These are phyloP conservation scores for Strigomonas oncopelti DNA, from an alignment of 208 protist species.

Conservation along the genomic window DNA sequence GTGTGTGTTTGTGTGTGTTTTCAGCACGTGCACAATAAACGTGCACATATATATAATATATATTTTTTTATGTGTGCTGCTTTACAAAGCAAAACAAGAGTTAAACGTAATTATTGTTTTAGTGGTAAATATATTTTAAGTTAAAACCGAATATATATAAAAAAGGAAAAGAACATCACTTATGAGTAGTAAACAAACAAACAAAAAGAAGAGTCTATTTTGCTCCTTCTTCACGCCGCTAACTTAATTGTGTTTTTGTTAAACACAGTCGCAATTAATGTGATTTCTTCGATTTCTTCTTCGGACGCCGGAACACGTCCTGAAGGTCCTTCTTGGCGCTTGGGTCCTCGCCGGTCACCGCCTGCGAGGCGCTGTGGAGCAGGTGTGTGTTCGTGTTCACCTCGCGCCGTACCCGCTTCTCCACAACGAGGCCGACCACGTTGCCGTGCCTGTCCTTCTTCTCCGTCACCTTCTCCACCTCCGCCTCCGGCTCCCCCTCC, in stretches of 20 bases:
- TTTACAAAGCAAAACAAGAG: not conserved
- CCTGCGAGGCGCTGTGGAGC: conserved; percentile 57
- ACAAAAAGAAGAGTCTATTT: not conserved
- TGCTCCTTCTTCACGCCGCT: too few species aligned
- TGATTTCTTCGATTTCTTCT: conserved; percentile 37
- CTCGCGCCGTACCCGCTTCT: conserved; percentile 35
- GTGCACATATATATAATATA: not conserved
- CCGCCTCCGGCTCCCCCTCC: conserved; percentile 9
- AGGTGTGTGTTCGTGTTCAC: conserved; percentile 75
- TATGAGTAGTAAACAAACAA: not conserved
- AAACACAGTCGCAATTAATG: conserved; percentile 16
- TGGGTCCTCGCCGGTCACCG: conserved; percentile 23
- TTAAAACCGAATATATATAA: conserved; percentile 1
- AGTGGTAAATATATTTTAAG: not conserved
- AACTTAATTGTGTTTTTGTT: too few species aligned
- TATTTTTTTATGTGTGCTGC: not conserved
- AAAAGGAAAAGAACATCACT: not conserved
- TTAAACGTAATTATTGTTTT: conserved; percentile 7
- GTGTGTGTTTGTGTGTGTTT: too few species aligned
- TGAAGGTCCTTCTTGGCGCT: conserved; percentile 47
- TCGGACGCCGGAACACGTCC: conserved; percentile 71
- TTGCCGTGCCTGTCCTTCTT: conserved; percentile 64
- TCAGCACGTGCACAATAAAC: too few species aligned
- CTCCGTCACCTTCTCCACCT: conserved; percentile 50
- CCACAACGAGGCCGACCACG: conserved; percentile 71